Evolutionary conservation across 2,329 filamentous ascomycete genomes (phyloP).

Genomic region (Parascedosporium putredinis): DNA sequence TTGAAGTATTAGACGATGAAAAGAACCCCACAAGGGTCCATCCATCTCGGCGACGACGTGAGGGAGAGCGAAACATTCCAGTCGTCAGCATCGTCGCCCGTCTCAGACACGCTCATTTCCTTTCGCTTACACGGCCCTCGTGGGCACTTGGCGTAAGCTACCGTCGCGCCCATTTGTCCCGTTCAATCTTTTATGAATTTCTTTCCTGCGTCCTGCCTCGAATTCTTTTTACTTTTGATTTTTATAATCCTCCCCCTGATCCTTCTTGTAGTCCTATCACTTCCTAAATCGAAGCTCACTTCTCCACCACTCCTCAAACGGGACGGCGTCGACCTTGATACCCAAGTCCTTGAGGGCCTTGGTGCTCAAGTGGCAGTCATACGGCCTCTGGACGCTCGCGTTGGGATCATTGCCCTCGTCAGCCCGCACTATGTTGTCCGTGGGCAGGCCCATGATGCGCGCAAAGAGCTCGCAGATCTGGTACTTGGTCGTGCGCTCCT

Average conservation of each 20-base stretch:
- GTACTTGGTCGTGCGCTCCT: slow-evolving; percentile 82
- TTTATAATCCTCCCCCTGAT: not conserved
- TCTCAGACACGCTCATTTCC: too few relatives aligned
- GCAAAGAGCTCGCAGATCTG: slow-evolving; percentile 72
- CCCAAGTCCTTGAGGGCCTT: slow-evolving; percentile 60
- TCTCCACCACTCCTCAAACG: slow-evolving; percentile 77
- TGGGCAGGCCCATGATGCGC: slow-evolving; percentile 66
- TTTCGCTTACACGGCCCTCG: too few relatives aligned
- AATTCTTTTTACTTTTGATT: not conserved
- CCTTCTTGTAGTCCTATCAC: slow-evolving; percentile 19
- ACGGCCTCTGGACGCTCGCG: slow-evolving; percentile 66
- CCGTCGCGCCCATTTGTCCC: too few relatives aligned
- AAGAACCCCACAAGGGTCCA: too few relatives aligned
- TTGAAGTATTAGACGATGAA: too few relatives aligned
- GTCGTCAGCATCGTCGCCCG: too few relatives aligned
- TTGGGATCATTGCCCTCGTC: slow-evolving; percentile 62
- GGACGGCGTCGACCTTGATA: slow-evolving; percentile 62
- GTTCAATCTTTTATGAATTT: too few relatives aligned
- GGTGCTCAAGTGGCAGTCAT: slow-evolving; percentile 80
- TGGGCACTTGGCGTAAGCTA: too few relatives aligned
- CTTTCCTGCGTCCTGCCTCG: too few relatives aligned
- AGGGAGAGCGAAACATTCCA: too few relatives aligned
- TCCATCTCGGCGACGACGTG: too few relatives aligned
- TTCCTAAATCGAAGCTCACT: slow-evolving; percentile 49
- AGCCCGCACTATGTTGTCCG: slow-evolving; percentile 58